Percentiles rank a stretch among this genome's conserved stretches.
phyloP scores from a whole-genome alignment of 2,329 filamentous ascomycete genomes.

The Penicillium italicum region DNA sequence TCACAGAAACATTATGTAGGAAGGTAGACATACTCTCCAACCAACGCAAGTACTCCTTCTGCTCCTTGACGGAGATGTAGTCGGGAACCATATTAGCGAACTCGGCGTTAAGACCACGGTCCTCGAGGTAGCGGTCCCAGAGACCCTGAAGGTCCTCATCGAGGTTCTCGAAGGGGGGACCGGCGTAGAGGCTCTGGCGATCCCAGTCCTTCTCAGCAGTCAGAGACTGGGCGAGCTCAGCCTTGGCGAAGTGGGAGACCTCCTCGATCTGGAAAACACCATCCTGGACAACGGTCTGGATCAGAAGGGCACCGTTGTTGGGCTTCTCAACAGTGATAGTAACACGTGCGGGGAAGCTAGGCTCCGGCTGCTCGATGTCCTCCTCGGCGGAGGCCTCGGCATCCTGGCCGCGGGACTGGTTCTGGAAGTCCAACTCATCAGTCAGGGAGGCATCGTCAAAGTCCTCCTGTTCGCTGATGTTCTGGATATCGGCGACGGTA shows the following conservation, averaged over 20 bases:
- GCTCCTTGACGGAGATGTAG: conserved; percentile 98
- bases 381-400: conserved; percentile 40
- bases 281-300: conserved; percentile 83
- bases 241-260: conserved; percentile 79
- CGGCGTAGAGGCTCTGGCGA: conserved; percentile 76
- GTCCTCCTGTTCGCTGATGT: conserved; percentile 58
- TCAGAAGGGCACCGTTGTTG: conserved; percentile 75
- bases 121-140: conserved; percentile 89
- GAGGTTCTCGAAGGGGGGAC: conserved; percentile 87
- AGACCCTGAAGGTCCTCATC: conserved; percentile 93
- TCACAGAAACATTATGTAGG: not conserved
- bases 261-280: conserved; percentile 85
- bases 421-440: conserved; percentile 56
- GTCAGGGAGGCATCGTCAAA: conserved; percentile 55
- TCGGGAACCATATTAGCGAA: conserved; percentile 89
- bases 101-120: conserved; percentile 82
- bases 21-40: conserved; percentile 58
- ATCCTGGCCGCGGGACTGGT: conserved; percentile 42
- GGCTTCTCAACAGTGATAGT: conserved; percentile 87
- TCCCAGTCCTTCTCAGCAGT: conserved; percentile 73
- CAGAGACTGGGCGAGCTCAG: conserved; percentile 71
- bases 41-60: conserved; percentile 93
- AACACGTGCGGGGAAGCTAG: conserved; percentile 73
- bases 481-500: conserved; percentile 77
- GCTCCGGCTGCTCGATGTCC: conserved; percentile 49